These are phyloP conservation scores for Alternaria consortialis DNA, from an alignment of 2,329 filamentous ascomycete genomes.

Conservation along the genomic window DNA sequence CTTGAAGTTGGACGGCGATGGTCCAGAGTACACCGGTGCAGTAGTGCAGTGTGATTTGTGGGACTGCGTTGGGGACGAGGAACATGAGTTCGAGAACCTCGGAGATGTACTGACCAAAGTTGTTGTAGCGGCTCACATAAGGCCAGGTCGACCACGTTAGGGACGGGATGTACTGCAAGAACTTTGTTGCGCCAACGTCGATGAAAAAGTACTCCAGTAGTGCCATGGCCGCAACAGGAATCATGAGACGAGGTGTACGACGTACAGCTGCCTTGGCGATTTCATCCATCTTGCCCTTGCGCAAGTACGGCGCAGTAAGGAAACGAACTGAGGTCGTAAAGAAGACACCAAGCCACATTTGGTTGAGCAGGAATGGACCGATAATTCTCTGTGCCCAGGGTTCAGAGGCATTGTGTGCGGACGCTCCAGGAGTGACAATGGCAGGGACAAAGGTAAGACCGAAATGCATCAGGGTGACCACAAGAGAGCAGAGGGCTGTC, in stretches of 20 bases:
- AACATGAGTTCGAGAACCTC: conserved; percentile 58
- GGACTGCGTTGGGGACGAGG: conserved; percentile 59
- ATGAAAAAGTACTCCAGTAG: conserved; percentile 59
- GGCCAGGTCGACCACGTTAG: conserved; percentile 61
- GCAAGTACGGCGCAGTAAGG: conserved; percentile 54
- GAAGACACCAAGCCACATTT: conserved; percentile 60
- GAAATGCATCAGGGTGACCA: conserved; percentile 59
- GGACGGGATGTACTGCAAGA: conserved; percentile 57
- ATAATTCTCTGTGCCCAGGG: conserved; percentile 54
- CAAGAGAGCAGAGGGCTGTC: conserved; percentile 55
- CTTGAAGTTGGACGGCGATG: conserved; percentile 60
- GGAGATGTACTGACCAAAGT: conserved; percentile 56
- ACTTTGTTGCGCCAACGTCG: conserved; percentile 55
- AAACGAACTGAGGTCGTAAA: conserved; percentile 61
- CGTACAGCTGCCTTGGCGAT: conserved; percentile 57
- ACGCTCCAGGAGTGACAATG: conserved; percentile 47
- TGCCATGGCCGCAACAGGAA: conserved; percentile 56
- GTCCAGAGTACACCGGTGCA: conserved; percentile 62
- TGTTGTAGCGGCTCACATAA: conserved; percentile 53
- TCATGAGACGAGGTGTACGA: conserved; percentile 57
- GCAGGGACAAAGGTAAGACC: conserved; percentile 54
- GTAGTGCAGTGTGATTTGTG: conserved; percentile 59
- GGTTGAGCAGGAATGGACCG: conserved; percentile 56
- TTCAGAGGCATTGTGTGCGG: conserved; percentile 53
- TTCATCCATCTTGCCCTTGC: conserved; percentile 53